Evolutionary conservation across 1,284 basidiomycete genomes (phyloP), one percentile per base, ranked within the genome.

Genomic region (Thecaphora thlaspeos): DNA sequence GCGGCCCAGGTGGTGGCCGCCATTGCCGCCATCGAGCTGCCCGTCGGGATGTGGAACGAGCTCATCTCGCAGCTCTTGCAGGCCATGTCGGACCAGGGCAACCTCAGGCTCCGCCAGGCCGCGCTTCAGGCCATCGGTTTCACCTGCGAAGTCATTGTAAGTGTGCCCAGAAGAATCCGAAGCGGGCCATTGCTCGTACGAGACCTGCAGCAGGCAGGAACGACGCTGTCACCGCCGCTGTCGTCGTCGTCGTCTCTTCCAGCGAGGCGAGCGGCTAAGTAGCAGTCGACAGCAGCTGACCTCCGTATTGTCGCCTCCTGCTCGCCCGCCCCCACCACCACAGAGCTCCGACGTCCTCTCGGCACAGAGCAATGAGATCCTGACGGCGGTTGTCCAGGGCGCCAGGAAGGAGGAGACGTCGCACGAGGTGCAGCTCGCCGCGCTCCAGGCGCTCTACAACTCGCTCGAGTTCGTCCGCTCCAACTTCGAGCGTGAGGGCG

Each of bases 331-430:
- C n/a, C n/a, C n/a, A n/a, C n/a, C n/a, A n/a, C n/a, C 26, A 28
- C 26, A 28, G 26, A 57, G 57, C 41, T 54, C 61, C 32, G 90
- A 94, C 68, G 88, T 93, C 58, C 81, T 99, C 56, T 86, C 87
- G 45, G 78, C 89, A 48, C 87, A 91, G 74, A 91, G 94, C 10
- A 97, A 99, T 77, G 92, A 98, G 80, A 98, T 99, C 73, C 82
- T 98, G 51, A 99, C 95, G 19, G 94, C 94, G 19, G 95, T 99
- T 55, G 94, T 99, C 49, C 93, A 97, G 78, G 95, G 95, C 21
- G 94, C 93, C 30, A 85, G 93, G 53, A 95, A 95, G 80, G 95
- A 97, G 69, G 94, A 98, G 79, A 84, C 89, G 49, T 50, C 64
- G n/a, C 71, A 84, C 26, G 92, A 96, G 2, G 94, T 98, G 18